Percentiles rank a stretch among this genome's conserved stretches.
phyloP scores from a whole-genome alignment of 495 filamentous ascomycete genomes.

The Tuber indicum region DNA sequence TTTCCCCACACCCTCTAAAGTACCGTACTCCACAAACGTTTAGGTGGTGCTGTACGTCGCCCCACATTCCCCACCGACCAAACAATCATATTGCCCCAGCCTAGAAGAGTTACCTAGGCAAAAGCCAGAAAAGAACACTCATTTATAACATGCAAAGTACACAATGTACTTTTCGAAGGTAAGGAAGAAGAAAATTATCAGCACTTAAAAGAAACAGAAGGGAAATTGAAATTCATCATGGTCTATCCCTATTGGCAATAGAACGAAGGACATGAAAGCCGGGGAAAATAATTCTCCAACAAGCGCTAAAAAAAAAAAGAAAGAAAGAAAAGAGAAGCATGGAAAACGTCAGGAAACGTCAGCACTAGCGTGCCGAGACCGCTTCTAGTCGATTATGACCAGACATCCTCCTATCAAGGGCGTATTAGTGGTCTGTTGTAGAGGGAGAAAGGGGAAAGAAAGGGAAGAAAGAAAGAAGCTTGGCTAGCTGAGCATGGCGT shows the following conservation, averaged over 20 bases:
- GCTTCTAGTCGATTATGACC: slow-evolving; percentile 56
- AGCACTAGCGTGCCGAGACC: background rate
- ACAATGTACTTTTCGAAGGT: background rate
- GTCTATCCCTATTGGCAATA: slow-evolving; percentile 9
- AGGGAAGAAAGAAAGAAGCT: background rate
- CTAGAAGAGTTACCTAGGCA: background rate
- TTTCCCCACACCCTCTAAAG: background rate
- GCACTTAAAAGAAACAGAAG: slow-evolving; percentile 18
- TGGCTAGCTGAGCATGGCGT: background rate
- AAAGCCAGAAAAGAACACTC: background rate
- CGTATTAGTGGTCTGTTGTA: slow-evolving; percentile 4
- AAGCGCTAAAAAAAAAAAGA: slow-evolving; percentile 21
- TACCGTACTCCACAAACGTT: background rate
- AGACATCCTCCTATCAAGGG: slow-evolving; percentile 65
- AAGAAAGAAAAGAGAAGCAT: slow-evolving; percentile 14
- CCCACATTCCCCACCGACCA: background rate
- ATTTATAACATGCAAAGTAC: background rate
- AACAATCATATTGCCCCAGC: background rate
- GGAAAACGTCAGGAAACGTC: background rate
- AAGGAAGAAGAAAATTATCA: slow-evolving; percentile 19
- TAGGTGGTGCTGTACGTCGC: background rate
- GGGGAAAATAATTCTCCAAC: slow-evolving; percentile 22
- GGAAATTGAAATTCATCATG: slow-evolving; percentile 7
- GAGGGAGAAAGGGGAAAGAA: background rate
- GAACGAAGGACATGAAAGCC: slow-evolving; percentile 16